Percentiles rank a stretch among this genome's conserved stretches.
Conservation (phyloP, 768 basidiomycete genomes). For the Zangia roseola region DNA sequence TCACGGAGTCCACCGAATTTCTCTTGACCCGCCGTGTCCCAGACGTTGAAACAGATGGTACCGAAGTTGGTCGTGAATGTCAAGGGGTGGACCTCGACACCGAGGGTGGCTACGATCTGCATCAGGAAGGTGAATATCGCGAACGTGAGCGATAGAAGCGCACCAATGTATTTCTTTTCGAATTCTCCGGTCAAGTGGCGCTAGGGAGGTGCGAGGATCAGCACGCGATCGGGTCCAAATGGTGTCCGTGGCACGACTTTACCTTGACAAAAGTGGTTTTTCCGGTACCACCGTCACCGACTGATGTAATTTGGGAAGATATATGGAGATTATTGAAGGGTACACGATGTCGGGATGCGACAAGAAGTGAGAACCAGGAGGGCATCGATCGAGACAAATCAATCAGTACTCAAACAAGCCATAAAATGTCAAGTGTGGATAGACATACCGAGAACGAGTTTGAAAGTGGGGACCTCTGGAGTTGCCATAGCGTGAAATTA, state of each 20-base stretch:
- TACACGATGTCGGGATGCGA: conserved; percentile 9
- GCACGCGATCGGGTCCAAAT: conserved; percentile 45
- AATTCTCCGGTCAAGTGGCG: conserved; percentile 99
- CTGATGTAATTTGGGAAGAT: conserved; percentile 39
- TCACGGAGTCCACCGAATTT: conserved; percentile 99
- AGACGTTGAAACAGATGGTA: conserved; percentile 98
- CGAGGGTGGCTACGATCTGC: conserved; percentile 79
- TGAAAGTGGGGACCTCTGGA: conserved; percentile 78
- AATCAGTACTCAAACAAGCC: conserved; percentile 19
- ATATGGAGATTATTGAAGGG: background rate
- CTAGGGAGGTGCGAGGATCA: conserved; percentile 55
- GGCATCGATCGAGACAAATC: conserved; percentile 54
- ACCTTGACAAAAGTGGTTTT: conserved; percentile 99
- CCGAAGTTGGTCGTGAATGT: conserved; percentile 97
- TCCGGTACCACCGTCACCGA: conserved; percentile 95
- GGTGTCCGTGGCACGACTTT: conserved; percentile 26
- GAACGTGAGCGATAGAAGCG: conserved; percentile 26
- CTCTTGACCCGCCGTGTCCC: conserved; percentile 99
- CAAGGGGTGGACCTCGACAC: conserved; percentile 98
- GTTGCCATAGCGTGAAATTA: conserved; percentile 42
- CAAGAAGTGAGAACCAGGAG: conserved; percentile 9
- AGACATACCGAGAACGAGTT: conserved; percentile 92
- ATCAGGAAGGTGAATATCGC: conserved; percentile 14
- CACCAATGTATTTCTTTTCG: conserved; percentile 99
- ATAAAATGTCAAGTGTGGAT: background rate